A percentile compares a stretch with the other conserved stretches of the same genome.
Evolutionary conservation across 805 yeast species (phyloP).

Genomic region (Spathaspora boniae): DNA sequence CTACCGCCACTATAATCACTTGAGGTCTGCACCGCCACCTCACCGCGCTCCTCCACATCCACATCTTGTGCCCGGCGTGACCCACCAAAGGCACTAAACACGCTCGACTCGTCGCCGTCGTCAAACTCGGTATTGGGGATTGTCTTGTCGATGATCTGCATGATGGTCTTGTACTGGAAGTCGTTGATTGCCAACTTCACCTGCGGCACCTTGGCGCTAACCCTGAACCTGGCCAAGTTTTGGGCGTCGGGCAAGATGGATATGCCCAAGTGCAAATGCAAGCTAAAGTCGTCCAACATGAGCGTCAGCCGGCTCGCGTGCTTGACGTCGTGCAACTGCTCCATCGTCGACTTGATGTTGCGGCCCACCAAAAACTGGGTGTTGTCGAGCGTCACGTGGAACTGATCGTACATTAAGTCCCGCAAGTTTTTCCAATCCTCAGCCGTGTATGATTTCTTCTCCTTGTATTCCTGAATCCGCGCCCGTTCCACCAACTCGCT

Average conservation of each 20-base stretch:
- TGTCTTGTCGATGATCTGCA: constrained; percentile 69
- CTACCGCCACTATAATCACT: background rate
- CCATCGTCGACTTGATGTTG: constrained; percentile 70
- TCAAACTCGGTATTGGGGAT: constrained; percentile 50
- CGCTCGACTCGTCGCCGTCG: constrained; percentile 31
- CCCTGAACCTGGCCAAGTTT: constrained; percentile 65
- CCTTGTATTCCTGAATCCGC: constrained; percentile 64
- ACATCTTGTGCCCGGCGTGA: constrained; percentile 3
- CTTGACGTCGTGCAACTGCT: constrained; percentile 52
- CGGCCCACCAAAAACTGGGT: constrained; percentile 90
- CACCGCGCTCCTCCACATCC: constrained; percentile 17
- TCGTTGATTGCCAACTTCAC: constrained; percentile 76
- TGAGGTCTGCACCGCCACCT: constrained; percentile 5
- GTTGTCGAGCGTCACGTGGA: constrained; percentile 70
- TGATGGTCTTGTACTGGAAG: constrained; percentile 82
- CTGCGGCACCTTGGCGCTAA: constrained; percentile 74
- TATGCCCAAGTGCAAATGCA: constrained; percentile 71
- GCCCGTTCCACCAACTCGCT: constrained; percentile 77
- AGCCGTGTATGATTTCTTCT: constrained; percentile 52
- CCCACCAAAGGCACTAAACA: constrained; percentile 32
- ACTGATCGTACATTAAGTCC: constrained; percentile 85
- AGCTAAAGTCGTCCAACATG: constrained; percentile 70
- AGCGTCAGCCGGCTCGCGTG: constrained; percentile 45
- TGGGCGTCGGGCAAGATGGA: constrained; percentile 83
- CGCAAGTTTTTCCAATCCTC: constrained; percentile 76